Percentiles rank a stretch among this genome's conserved stretches.
Conservation (phyloP, 2,329 filamentous ascomycete species). For the Trichocomaceae sp. region DNA sequence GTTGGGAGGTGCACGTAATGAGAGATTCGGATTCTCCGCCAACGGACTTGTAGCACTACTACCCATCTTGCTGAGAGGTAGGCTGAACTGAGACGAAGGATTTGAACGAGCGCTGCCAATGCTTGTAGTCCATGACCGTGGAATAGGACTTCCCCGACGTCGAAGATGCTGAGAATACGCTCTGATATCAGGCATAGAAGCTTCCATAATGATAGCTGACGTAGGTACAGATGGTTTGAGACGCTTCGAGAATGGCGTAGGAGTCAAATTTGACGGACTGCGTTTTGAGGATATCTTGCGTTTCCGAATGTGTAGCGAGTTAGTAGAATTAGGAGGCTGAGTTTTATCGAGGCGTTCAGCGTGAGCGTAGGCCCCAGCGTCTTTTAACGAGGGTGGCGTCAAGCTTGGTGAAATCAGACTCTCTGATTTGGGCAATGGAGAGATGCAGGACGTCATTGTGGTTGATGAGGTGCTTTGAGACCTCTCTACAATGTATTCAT, state of each 20-base stretch:
- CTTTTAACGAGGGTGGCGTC: conserved; percentile 2
- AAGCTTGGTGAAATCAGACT: not conserved
- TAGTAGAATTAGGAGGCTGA: not conserved
- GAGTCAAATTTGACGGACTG: not conserved
- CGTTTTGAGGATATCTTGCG: conserved; percentile 2
- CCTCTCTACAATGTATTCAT: conserved; percentile 21
- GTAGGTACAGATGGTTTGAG: not conserved
- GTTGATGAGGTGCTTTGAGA: conserved; percentile 22
- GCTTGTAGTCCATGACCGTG: conserved; percentile 1
- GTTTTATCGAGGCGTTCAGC: not conserved
- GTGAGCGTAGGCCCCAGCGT: not conserved
- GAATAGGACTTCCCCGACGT: conserved; percentile 8
- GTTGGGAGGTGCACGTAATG: not conserved
- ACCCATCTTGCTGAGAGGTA: not conserved
- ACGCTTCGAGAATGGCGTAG: conserved; percentile 1
- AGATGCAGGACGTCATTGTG: conserved; percentile 14
- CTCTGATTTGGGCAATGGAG: conserved; percentile 5
- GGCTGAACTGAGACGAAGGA: not conserved
- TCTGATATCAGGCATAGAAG: not conserved
- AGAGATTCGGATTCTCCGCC: not conserved
- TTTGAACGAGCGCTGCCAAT: not conserved
- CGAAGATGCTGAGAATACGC: not conserved
- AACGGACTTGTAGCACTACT: conserved; percentile 1
- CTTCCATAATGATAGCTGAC: conserved; percentile 1
- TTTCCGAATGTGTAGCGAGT: not conserved